Base-by-base conservation (phyloP, 768 basidiomycete genomes). In the Hypsizygus marmoreus region DNA sequence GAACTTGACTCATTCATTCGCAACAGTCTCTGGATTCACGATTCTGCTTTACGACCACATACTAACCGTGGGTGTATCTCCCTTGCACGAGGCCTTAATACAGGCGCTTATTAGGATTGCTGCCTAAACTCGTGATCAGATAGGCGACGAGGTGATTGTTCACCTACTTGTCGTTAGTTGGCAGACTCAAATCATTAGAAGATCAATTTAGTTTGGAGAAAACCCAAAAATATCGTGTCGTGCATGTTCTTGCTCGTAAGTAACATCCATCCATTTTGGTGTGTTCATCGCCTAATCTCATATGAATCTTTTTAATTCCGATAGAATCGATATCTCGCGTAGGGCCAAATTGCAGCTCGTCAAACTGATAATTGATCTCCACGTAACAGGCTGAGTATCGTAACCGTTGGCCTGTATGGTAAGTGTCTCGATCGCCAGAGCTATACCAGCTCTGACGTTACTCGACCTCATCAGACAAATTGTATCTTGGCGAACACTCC, bases 271-370 rank as follows among this genome's bases (percentile, higher is more conserved):
- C 39, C 20, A 19, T 36, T 12, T 10, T 26, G 9, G 20, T 2
- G 6, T 32, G 25, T 11, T 13, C 31, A 26, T 20, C 23, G 14
- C 6, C 20, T 50, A 12, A 36, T 16, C 6, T 6, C n/a, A n/a
- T n/a, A n/a, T n/a, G n/a, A n/a, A n/a, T n/a, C n/a, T n/a, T n/a
- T n/a, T 17, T 11, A 7, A 13, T 16, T n/a, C 33, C 17, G 14
- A 2, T 33, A 54, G 52, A 54, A 54, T 32, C 52, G 48, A 17
- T 54, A 54, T 28, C 19, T 46, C n/a, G 23, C 32, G 52, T 54
- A 30, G 8, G 45, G 19, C 22, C 4, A 20, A 23, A 26, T 13
- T 7, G 14, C 14, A 4, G 14, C 28, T 23, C 17, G n/a, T 3
- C 2, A 29, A 28, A 29, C 4, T 29, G 28, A n/a, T 11, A 4